Base-by-base conservation (phyloP, 768 basidiomycete genomes). In the Astraeus odoratus region DNA sequence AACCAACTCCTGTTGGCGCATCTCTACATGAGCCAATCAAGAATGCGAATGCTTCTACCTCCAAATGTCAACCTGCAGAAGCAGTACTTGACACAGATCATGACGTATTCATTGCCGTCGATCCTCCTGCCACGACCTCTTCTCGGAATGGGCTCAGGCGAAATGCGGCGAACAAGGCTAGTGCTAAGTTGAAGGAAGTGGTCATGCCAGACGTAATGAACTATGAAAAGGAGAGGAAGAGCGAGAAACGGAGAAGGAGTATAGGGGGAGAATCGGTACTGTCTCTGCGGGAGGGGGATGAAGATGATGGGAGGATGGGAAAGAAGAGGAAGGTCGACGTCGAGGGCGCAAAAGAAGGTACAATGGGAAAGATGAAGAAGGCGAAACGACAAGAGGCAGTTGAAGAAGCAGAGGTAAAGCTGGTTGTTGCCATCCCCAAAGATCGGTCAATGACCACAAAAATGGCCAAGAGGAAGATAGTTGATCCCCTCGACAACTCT, bases 181-280 rank as follows among this genome's bases (percentile, higher is more conserved):
- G 60, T 3, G 63, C 66, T 40, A 66, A 66, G 33, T 53, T 79
- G 39, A 68, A 67, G 35, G 67, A 75, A 7, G 66, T 68, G 42
- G 67, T 91, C 46, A 90, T 91, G 81, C 88, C 88, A 0, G 89
- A 92, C 52, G 70, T 88, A 3, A 51, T 81, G 31, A 75, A 69
- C 46, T 91, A 73, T 55, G 77, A 89, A 58, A 75, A 75, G 53
- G 81, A 91, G 66, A 70, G 76, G 69, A 76, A 75, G 52, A 64
- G 57, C 42, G 53, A 48, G 30, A 65, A 65, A 55, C 58, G 59
- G 35, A 49, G 56, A 46, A 60, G 63, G 25, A 57, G 58, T 39
- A 46, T 58, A 57, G 62, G 63, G 51, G 64, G 65, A 56, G 56
- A 64, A 58, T 53, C 52, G 1, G 27, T 49, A 4, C 22, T 34